These are phyloP conservation scores for Parasarocladium wereldwijsianum DNA, from an alignment of 2,329 filamentous ascomycete genomes.

Conservation along the genomic window DNA sequence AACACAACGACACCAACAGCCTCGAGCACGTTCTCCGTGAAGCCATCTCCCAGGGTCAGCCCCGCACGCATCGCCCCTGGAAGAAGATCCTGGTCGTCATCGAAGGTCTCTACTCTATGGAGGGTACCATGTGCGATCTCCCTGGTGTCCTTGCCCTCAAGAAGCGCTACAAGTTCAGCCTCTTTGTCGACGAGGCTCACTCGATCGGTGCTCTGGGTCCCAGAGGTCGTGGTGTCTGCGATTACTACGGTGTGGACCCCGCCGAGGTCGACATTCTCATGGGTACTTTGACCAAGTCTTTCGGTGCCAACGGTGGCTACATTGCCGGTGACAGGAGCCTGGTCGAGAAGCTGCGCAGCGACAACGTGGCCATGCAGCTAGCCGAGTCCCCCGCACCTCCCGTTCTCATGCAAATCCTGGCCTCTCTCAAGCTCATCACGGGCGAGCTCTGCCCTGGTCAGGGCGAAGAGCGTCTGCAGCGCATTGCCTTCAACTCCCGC, in stretches of 20 bases:
- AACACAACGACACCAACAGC: conserved; percentile 89
- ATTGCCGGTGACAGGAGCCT: conserved; percentile 78
- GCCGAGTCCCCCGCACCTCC: conserved; percentile 80
- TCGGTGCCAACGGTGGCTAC: conserved; percentile 95
- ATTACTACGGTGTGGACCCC: conserved; percentile 89
- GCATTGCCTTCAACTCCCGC: conserved; percentile 93
- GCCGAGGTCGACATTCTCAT: conserved; percentile 86
- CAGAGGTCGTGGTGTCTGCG: conserved; percentile 80
- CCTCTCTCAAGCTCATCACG: conserved; percentile 74
- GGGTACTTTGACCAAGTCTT: conserved; percentile 97
- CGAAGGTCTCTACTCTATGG: conserved; percentile 97
- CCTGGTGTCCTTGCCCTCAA: conserved; percentile 77
- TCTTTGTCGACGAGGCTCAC: conserved; percentile 95
- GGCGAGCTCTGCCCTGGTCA: conserved; percentile 82
- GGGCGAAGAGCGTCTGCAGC: conserved; percentile 87
- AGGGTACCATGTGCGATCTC: conserved; percentile 97
- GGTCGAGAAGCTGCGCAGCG: conserved; percentile 78
- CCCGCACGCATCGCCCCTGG: conserved; percentile 96
- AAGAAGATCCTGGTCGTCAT: conserved; percentile 97
- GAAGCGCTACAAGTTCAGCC: conserved; percentile 90
- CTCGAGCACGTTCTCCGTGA: conserved; percentile 79
- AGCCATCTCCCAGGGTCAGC: conserved; percentile 90
- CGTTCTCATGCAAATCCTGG: conserved; percentile 80
- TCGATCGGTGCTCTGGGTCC: conserved; percentile 88
- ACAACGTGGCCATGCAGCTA: conserved; percentile 74